phyloP scores from a whole-genome alignment of 306 rosid genomes.

The Rosa persica region DNA sequence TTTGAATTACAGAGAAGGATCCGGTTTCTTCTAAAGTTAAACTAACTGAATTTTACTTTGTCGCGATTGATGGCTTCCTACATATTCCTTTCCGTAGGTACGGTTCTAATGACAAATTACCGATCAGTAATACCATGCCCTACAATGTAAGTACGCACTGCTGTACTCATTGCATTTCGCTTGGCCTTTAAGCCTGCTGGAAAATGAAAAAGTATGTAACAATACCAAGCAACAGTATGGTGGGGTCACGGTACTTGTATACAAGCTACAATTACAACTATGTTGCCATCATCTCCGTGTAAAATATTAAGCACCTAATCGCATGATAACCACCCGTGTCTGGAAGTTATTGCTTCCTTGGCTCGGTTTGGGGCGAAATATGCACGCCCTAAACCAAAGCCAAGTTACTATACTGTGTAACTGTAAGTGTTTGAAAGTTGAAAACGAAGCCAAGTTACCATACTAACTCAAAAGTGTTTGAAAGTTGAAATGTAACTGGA shows the following conservation, averaged over 20 bases:
- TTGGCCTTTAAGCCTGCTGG: conserved; percentile 48
- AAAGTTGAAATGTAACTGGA: not conserved
- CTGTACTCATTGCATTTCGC: conserved; percentile 32
- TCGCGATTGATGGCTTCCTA: not conserved
- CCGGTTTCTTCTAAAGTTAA: not conserved
- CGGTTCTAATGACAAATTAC: not conserved
- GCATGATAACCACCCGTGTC: too few relatives aligned
- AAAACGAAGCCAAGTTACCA: too few relatives aligned
- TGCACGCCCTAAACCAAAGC: too few relatives aligned
- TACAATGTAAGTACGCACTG: not conserved
- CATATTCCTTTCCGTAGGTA: not conserved
- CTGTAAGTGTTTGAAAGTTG: not conserved
- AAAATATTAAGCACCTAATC: not conserved
- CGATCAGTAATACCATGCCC: conserved; percentile 8
- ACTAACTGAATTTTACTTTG: not conserved
- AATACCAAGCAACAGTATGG: conserved; percentile 23
- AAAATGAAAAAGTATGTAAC: conserved; percentile 17
- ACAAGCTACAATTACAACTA: not conserved
- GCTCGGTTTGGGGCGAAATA: not conserved
- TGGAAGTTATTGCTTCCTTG: not conserved
- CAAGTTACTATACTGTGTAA: not conserved
- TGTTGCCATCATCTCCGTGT: conserved; percentile 25
- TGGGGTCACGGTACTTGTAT: conserved; percentile 14
- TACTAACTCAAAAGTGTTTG: not conserved
- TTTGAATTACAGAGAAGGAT: not conserved